Evolutionary conservation across 768 basidiomycete species (phyloP).

Genomic region (Tricholoma furcatifolium): DNA sequence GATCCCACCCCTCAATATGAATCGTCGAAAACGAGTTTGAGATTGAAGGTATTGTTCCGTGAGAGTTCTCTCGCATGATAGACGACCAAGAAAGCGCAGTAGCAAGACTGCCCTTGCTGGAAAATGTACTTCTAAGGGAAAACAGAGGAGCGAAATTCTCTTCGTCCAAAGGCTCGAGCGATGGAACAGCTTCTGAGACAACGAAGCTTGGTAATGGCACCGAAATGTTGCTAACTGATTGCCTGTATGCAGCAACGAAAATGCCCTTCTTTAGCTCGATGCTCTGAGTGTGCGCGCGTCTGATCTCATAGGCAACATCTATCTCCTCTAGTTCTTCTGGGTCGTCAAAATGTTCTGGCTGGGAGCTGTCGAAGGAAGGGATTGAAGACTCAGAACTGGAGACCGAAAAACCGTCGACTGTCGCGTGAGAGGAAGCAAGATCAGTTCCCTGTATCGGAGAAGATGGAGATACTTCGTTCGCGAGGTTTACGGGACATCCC

Average conservation of each 20-base stretch:
- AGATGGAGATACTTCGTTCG: constrained; percentile 10
- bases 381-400: constrained; percentile 19
- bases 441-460: constrained; percentile 26
- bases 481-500: constrained; percentile 17
- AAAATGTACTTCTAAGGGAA: constrained; percentile 6
- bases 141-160: constrained; percentile 6
- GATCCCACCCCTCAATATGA: constrained; percentile 14
- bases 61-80: constrained; percentile 15
- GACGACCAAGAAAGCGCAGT: constrained; percentile 16
- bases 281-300: constrained; percentile 47
- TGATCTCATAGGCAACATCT: constrained; percentile 42
- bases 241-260: constrained; percentile 34
- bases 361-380: constrained; percentile 19
- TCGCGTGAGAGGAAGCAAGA: constrained; percentile 29
- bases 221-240: constrained; percentile 1
- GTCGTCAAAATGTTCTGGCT: constrained; percentile 19
- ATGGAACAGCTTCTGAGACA: constrained; percentile 19
- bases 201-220: constrained; percentile 19
- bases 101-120: constrained; percentile 5
- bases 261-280: constrained; percentile 49
- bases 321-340: constrained; percentile 13
- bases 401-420: constrained; percentile 19
- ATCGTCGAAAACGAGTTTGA: constrained; percentile 12
- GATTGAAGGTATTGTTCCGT: constrained; percentile 14
- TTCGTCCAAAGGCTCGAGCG: constrained; percentile 4